Percentiles rank a stretch among this genome's conserved stretches.
These are phyloP conservation scores for Russula vinacea DNA, from an alignment of 768 basidiomycete genomes.

Conservation along the genomic window DNA sequence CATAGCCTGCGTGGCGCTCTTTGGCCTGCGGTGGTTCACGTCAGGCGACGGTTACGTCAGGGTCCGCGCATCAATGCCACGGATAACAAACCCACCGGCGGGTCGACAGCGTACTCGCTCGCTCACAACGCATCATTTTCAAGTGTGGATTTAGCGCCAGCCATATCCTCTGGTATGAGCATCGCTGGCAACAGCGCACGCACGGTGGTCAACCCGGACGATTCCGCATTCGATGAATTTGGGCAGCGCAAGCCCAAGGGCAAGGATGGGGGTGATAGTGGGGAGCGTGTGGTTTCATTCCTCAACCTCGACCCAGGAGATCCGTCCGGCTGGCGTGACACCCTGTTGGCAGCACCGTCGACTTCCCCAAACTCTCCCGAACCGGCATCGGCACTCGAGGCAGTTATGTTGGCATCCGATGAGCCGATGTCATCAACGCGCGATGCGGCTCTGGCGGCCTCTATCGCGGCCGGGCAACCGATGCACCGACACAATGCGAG, in stretches of 20 bases:
- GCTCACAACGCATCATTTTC: constrained; percentile 35
- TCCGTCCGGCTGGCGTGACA: constrained; percentile 25
- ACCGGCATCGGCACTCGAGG: neutral
- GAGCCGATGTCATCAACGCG: constrained; percentile 7
- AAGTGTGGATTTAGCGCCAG: constrained; percentile 29
- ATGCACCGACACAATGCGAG: constrained; percentile 17
- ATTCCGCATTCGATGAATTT: constrained; percentile 29
- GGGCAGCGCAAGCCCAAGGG: constrained; percentile 24
- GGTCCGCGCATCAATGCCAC: constrained; percentile 22
- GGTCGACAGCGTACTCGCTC: constrained; percentile 39
- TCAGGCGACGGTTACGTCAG: constrained; percentile 30
- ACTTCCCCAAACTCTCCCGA: constrained; percentile 9
- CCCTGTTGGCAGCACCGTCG: constrained; percentile 26
- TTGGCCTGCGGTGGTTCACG: constrained; percentile 53
- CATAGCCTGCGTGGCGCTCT: constrained; percentile 51
- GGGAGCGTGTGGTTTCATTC: constrained; percentile 17
- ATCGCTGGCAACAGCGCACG: constrained; percentile 38
- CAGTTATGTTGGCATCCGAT: neutral
- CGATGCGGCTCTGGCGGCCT: constrained; percentile 8
- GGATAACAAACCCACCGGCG: constrained; percentile 25
- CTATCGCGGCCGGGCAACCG: constrained; percentile 6
- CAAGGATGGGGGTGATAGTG: constrained; percentile 16
- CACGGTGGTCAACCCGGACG: constrained; percentile 32
- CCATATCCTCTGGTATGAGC: constrained; percentile 36
- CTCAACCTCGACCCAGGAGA: constrained; percentile 27